Evolutionary conservation across 2,329 filamentous ascomycete species (phyloP), one percentile per base, ranked within the genome.

Genomic region (Helminthosporium solani): DNA sequence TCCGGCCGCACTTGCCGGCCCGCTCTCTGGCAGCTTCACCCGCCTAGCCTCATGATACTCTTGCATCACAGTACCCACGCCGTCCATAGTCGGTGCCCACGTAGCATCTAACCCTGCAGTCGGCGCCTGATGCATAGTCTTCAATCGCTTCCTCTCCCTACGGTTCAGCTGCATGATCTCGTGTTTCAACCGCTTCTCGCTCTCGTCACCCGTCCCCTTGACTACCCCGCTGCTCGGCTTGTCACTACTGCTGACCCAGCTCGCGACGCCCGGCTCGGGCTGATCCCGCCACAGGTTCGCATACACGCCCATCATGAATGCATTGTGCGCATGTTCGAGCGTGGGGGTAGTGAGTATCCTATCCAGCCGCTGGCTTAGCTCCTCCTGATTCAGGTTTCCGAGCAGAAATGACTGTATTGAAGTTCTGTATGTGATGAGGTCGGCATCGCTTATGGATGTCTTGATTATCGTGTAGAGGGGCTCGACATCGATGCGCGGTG

Each of bases 141-240:
- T 83, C 40, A 83, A 66, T 46, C 83, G 73, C 56, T 81, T 76
- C 50, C 83, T 71, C 61, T 85, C 83, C 49, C 82, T 68, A 2
- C 81, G 74, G 37, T 78, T 79, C 35, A 85, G 63, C 44, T 79
- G 75, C 82, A 85, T 86, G 12, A 84, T 76, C 68, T 86, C 83
- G 21, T 75, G 75, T 69, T 84, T 85, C 40, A 85, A 67, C 52
- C 82, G 68, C 64, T 84, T 82, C 62, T 85, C 82, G 33, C 78
- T 77, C 44, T 79, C 79, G 71, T 85, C 82, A 38, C 80, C 80
- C 16, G 77, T 76, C 27, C 65, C 76, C 57, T 86, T 82, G 3
- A 88, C 86, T 14, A 92, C 87, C 2, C 90, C 41, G 83, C 78
- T 33, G 73, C 46, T 84, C 39, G 83, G 84, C 15, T 92, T 96